A percentile compares a stretch with the other conserved stretches of the same genome.
Evolutionary conservation across 2,329 filamentous ascomycete genomes (phyloP).

Genomic region (Scedosporium dehoogii): DNA sequence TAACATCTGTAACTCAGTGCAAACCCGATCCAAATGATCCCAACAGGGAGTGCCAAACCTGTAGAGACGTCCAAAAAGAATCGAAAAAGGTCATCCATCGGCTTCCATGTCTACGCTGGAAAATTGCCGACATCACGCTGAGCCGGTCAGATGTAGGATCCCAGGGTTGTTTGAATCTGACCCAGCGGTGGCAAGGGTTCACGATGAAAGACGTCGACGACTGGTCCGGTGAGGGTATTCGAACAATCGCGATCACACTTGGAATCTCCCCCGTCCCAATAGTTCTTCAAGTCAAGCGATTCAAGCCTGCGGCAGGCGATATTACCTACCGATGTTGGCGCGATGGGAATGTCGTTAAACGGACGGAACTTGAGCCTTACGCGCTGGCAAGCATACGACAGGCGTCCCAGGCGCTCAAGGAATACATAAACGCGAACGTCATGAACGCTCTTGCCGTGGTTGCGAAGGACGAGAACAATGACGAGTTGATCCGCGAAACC

Average conservation of each 20-base stretch:
- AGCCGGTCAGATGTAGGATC: constrained; percentile 22
- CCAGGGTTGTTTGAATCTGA: constrained; percentile 30
- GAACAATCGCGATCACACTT: constrained; percentile 27
- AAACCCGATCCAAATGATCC: constrained; percentile 19
- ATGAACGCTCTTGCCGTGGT: constrained; percentile 18
- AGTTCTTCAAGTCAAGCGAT: constrained; percentile 28
- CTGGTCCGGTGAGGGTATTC: constrained; percentile 17
- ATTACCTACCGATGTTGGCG: constrained; percentile 28
- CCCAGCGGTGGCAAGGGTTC: constrained; percentile 29
- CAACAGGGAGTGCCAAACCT: constrained; percentile 28
- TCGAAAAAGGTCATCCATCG: constrained; percentile 38
- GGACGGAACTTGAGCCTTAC: constrained; percentile 25
- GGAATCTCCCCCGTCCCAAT: constrained; percentile 27
- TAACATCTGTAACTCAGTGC: constrained; percentile 22
- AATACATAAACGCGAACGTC: constrained; percentile 24
- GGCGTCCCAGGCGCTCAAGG: constrained; percentile 22
- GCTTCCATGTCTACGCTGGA: constrained; percentile 32
- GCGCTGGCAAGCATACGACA: constrained; percentile 28
- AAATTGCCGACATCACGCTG: constrained; percentile 28
- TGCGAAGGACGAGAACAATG: constrained; percentile 8
- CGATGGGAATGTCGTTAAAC: constrained; percentile 17
- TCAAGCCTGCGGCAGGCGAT: constrained; percentile 26
- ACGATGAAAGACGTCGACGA: constrained; percentile 30
- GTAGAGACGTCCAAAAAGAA: constrained; percentile 23
- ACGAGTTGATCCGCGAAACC: constrained; percentile 9